Evolutionary conservation across 352 stramenopile genomes (phyloP), one percentile per base, ranked within the genome.

Genomic region (Phytophthora niederhauseri): DNA sequence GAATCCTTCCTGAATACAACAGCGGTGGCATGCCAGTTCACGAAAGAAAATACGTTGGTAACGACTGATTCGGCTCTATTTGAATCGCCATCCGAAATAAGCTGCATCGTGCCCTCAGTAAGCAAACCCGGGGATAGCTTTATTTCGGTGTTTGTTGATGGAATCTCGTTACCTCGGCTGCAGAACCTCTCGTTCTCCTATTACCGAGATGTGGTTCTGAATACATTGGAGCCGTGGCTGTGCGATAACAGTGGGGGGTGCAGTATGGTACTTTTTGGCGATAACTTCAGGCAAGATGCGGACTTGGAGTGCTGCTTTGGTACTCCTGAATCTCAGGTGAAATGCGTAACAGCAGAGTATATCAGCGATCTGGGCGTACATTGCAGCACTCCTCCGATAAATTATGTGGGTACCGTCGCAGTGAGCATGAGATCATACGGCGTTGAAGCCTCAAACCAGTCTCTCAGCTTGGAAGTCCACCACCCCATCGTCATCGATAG

Each of bases 221-320:
- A 78, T 19, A 22, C 61, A 1, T 55, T 96, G 14, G 50, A 82
- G 11, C 90, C 90, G 11, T 75, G 62, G 53, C 57, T 92, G 6
- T 83, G 66, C 34, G 55, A 93, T 6, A 76, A 72, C 28, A 77
- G 78, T 30, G 75, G 79, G n/a, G 72, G 75, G 5, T 73, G 62
- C 26, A 57, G 26, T 6, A 7, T 78, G 3, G 17, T 64, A 34
- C 11, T 78, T 24, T 69, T 54, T 46, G 71, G 71, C 0, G 38
- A 65, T 24, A 56, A 75, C 12, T 93, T 95, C 58, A 60, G 70
- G 19, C 55, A 65, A 24, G 68, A 72, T 6, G 69, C 64, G 8
- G 45, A 66, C 9, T 38, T 93, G 17, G 51, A 78, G 26, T 96
- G 90, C 58, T 92, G 81, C 43, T 91, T 97, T 58, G 24, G 55